phyloP scores from a whole-genome alignment of 345 rosid genomes.

The Hypericum androsaemum region DNA sequence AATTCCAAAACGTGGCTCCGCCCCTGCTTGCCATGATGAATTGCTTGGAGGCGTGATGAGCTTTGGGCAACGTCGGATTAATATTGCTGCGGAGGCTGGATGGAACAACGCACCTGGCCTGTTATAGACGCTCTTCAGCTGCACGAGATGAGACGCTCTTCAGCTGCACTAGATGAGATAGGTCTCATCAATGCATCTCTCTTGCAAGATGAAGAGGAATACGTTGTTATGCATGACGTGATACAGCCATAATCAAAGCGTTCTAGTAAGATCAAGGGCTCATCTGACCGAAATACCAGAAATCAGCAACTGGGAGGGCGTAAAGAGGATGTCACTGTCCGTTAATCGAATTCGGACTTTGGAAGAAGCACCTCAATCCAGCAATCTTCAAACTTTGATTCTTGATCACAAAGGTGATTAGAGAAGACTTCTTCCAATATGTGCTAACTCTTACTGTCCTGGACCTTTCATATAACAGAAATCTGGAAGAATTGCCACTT shows the following conservation, averaged over 20 bases:
- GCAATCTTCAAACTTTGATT: constrained; percentile 22
- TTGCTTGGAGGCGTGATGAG: too few species aligned
- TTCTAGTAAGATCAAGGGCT: constrained; percentile 10
- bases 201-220: constrained; percentile 11
- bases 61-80: too few species aligned
- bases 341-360: constrained; percentile 12
- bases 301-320: constrained; percentile 9
- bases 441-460: constrained; percentile 22
- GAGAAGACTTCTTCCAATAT: constrained; percentile 10
- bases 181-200: constrained; percentile 17
- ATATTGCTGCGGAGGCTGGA: too few species aligned
- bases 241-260: constrained; percentile 8
- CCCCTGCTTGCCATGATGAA: too few species aligned
- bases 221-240: constrained; percentile 35
- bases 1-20: too few species aligned
- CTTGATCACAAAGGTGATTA: constrained; percentile 9
- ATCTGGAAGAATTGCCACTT: constrained; percentile 14
- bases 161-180: too few species aligned
- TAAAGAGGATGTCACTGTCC: constrained; percentile 24
- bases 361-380: constrained; percentile 7
- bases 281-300: constrained; percentile 10
- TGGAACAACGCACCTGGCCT: too few species aligned
- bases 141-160: too few species aligned
- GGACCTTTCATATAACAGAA: constrained; percentile 15
- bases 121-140: too few species aligned